Evolutionary conservation across 2,329 filamentous ascomycete species (phyloP).

Genomic region (Aurifilum marmelostoma): DNA sequence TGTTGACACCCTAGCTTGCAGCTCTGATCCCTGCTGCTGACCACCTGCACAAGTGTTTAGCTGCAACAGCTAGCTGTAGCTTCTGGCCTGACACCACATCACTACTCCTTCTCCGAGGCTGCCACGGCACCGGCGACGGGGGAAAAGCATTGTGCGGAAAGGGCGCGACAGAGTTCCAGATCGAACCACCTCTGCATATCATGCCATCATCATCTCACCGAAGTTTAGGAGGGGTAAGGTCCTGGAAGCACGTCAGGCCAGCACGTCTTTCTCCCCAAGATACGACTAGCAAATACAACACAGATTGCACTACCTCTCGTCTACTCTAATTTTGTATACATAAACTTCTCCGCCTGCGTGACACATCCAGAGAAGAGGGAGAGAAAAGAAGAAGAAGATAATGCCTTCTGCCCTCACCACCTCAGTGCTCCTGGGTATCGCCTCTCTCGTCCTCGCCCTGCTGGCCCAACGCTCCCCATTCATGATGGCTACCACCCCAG

Average conservation of each 20-base stretch:
- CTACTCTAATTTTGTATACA: no score
- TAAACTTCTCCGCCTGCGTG: neutral
- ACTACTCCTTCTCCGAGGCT: neutral
- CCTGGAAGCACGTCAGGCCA: no score
- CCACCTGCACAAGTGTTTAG: neutral
- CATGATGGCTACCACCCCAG: constrained; percentile 42
- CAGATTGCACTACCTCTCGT: neutral
- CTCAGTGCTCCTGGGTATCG: constrained; percentile 39
- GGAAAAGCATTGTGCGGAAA: neutral
- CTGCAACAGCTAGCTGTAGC: neutral
- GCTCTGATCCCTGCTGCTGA: constrained; percentile 2
- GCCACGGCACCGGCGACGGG: neutral
- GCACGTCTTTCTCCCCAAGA: no score
- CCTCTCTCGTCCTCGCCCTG: constrained; percentile 40
- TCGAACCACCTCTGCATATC: neutral
- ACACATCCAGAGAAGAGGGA: neutral
- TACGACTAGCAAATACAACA: neutral
- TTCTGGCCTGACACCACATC: neutral
- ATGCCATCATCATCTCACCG: neutral
- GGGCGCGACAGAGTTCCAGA: neutral
- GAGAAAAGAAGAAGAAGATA: neutral
- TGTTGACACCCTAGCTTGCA: neutral
- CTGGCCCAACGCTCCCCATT: constrained; percentile 44
- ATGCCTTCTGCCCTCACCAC: constrained; percentile 23
- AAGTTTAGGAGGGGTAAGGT: neutral